Conservation (phyloP, 345 rosid genomes). For the Citrus sinensis region DVS_A1.0 CM039164.1:28722001-28722500, state of each 20-base stretch:
- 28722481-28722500: too few relatives aligned
- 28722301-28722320: neutral
- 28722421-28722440: neutral
- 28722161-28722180: neutral
- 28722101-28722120: too few relatives aligned
- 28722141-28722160: neutral
- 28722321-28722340: neutral
- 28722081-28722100: too few relatives aligned
- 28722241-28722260: neutral
- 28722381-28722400: constrained; percentile 6
- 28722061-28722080: neutral
- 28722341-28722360: constrained; percentile 5
- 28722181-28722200: neutral
- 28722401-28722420: neutral
- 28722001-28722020: neutral
- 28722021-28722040: neutral
- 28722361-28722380: neutral
- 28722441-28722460: neutral
- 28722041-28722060: neutral
- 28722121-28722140: neutral
- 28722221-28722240: constrained; percentile 14
- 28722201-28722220: constrained; percentile 10
- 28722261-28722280: neutral
- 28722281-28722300: constrained; percentile 5
- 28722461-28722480: neutral